Conservation (phyloP, 345 rosid species). For the Populus tremula region DNA sequence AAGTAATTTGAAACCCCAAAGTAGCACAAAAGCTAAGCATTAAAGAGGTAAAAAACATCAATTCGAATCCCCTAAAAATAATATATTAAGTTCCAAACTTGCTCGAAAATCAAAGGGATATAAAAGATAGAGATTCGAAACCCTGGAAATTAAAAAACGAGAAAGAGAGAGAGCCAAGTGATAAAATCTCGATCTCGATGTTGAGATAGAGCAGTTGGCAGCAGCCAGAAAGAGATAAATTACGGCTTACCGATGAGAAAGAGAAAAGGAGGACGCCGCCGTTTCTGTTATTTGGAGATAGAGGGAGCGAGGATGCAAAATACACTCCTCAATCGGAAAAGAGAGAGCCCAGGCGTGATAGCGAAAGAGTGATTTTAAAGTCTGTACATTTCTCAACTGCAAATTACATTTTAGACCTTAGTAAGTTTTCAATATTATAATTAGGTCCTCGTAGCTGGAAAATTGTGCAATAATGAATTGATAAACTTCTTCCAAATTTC, state of each 20-base stretch:
- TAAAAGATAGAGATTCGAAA: background rate
- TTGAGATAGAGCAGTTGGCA: constrained; percentile 5
- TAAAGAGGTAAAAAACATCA: background rate
- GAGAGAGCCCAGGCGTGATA: background rate
- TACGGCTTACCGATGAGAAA: constrained; percentile 31
- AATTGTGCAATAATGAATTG: no score
- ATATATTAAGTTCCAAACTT: background rate
- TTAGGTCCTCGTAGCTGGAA: no score
- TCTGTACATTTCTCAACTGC: background rate
- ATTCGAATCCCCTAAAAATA: background rate
- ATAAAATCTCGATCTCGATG: background rate
- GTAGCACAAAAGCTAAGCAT: constrained; percentile 11
- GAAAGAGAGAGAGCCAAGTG: background rate
- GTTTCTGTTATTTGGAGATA: background rate
- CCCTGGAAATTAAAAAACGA: constrained; percentile 10
- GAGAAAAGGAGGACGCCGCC: background rate
- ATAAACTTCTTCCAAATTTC: no score
- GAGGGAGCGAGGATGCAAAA: background rate
- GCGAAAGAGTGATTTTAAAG: background rate
- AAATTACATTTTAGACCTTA: background rate
- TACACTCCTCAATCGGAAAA: background rate
- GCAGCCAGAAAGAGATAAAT: background rate
- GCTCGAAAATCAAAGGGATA: background rate
- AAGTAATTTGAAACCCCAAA: constrained; percentile 15
- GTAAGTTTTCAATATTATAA: background rate